Base-by-base conservation (phyloP, 1,139 yeast species). In the Zygoascus sp. region DNA sequence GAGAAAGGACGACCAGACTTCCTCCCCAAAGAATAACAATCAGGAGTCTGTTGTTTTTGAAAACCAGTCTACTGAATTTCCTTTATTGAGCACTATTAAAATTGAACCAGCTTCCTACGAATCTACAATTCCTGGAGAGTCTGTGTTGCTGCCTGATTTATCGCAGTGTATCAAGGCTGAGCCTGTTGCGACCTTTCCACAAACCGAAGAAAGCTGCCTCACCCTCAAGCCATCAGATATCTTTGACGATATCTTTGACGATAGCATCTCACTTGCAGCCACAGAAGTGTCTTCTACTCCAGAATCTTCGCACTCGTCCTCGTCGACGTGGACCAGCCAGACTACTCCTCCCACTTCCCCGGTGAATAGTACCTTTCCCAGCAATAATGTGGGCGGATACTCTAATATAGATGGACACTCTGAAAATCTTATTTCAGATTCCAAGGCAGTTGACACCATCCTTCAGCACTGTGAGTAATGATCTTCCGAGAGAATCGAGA, bases 401-500 rank as follows among this genome's bases (percentile, higher is more conserved):
- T 7, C 34, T 15, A 15, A 30, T 3, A 9, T n/a, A n/a, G 9
- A 30, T n/a, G 7, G 9, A 11, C 34, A 2, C 16, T 3, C 34
- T 5, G 16, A 30, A n/a, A 13, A 9, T n/a, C 17, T 30, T n/a
- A 30, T 15, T 3, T 15, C 17, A 3, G 34, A 30, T 15, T 15
- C 15, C 11, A 15, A 15, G 5, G 2, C 6, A 11, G 13, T 15
- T 11, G 25, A 21, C n/a, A 21, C 25, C 25, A 35, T 21, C 8
- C 39, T 35, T 5, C 39, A 35, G 25, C 39, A 35, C 13, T 35
- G 39, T 35, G 20, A 35, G 39, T 35, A 10, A 35, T 15, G 17
- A 2, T 3, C 4, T 11, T 17, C 3, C 15, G 17, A 7, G 22
- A 23, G 10, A 23, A 23, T 23, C 27, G 7, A 10, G 27, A 23